Evolutionary conservation across 306 rosid species (phyloP), one percentile per base, ranked within the genome.

Genomic region (Citrullus amarus): DNA sequence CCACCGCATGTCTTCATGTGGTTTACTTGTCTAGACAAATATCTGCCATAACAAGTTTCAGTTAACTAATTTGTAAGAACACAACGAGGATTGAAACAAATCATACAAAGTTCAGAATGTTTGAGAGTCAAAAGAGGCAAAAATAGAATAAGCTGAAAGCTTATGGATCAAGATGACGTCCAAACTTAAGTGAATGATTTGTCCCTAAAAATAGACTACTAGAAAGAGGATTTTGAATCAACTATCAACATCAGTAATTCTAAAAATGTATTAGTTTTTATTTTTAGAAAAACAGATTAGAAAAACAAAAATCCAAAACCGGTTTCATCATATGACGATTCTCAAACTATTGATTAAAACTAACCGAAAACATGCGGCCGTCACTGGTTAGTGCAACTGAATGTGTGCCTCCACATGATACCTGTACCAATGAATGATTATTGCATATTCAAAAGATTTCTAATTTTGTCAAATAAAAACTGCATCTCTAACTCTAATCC

Each of bases 321-420:
- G 6, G 48, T 66, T 66, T 16, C 28, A 66, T 17, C 28, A 10
- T 43, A 20, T 22, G 75, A 68, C 11, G 75, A 43, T 43, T 48
- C 41, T 71, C 77, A 25, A 7, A 32, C 20, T 70, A 13, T 13
- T 51, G 36, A 77, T 5, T 16, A 58, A 58, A 41, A 75, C 96
- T 83, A 81, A 96, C 98, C 38, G 98, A 92, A 84, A 86, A 95
- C 77, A 96, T 88, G 83, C 90, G 96, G 11, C 99, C 99, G 62
- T 96, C 96, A 8, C 89, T 85, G 11, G 97, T 88, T 82, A 92
- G 83, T 14, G 99, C 98, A 61, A 93, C 97, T 0, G 98, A 96
- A 80, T 96, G 99, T 57, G 99, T 96, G 80, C 99, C 99, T 75
- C 99, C 99, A 78, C 99, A 96, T 1, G 99, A 96, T 25, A 92